phyloP scores from a whole-genome alignment of 345 rosid genomes.

The Mercurialis annua region DNA sequence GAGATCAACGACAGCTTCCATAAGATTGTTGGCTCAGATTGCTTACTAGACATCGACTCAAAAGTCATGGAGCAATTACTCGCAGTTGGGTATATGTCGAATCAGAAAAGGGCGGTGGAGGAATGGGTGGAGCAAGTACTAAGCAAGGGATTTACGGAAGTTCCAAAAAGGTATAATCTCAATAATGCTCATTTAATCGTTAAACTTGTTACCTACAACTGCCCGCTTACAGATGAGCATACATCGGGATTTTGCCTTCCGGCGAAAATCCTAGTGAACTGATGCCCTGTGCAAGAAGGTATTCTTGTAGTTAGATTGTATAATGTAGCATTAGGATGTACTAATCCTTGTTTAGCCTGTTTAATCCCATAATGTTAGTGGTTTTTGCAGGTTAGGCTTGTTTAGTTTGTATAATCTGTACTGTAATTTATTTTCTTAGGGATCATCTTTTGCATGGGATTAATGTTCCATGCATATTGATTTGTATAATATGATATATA shows the following conservation, averaged over 20 bases:
- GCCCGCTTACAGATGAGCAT: conserved; percentile 30
- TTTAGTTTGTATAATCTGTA: conserved; percentile 18
- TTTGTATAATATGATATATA: conserved; percentile 16
- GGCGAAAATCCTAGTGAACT: conserved; percentile 27
- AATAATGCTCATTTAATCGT: conserved; percentile 27
- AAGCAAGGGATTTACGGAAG: conserved; percentile 41
- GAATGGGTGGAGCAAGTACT: conserved; percentile 58
- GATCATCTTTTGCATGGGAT: not conserved
- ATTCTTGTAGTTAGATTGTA: conserved; percentile 23
- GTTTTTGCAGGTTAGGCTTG: conserved; percentile 26
- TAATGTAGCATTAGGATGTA: conserved; percentile 22
- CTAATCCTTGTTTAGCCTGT: conserved; percentile 17
- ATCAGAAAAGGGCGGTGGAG: conserved; percentile 33
- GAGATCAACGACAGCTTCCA: conserved; percentile 33
- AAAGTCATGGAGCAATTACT: conserved; percentile 48
- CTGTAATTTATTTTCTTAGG: not conserved
- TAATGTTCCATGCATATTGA: conserved; percentile 1
- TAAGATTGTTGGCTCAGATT: conserved; percentile 40
- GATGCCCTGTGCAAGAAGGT: conserved; percentile 11
- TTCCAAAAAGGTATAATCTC: conserved; percentile 24
- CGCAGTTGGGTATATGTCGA: conserved; percentile 48
- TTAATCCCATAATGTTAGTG: conserved; percentile 21
- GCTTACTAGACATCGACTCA: conserved; percentile 41
- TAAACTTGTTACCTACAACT: conserved; percentile 41
- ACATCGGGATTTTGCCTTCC: conserved; percentile 43